Percentiles rank a stretch among this genome's conserved stretches.
phyloP scores from a whole-genome alignment of 2,329 filamentous ascomycete species.

The Nemania sp. region DNA sequence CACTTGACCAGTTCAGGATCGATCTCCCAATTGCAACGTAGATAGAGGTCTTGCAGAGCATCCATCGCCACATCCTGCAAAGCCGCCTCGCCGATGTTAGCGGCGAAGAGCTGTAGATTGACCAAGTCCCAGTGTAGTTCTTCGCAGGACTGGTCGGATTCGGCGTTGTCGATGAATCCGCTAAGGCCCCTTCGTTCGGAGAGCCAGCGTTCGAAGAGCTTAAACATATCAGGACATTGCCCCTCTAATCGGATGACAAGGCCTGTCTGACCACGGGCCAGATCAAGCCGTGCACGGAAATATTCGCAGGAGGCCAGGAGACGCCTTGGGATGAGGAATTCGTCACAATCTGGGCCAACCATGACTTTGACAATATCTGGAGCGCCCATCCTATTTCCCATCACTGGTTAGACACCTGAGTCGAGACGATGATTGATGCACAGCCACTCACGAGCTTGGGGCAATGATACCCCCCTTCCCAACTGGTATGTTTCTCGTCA shows the following conservation, averaged over 20 bases:
- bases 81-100: conserved; percentile 60
- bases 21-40: conserved; percentile 69
- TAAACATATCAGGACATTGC: conserved; percentile 52
- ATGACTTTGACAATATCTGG: conserved; percentile 49
- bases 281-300: conserved; percentile 48
- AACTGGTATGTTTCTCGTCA: conserved; percentile 38
- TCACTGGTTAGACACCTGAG: conserved; percentile 13
- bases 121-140: conserved; percentile 68
- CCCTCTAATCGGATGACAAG: conserved; percentile 49
- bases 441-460: conserved; percentile 42
- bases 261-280: conserved; percentile 41
- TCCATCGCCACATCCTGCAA: conserved; percentile 70
- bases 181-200: conserved; percentile 46
- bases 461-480: conserved; percentile 37
- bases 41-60: conserved; percentile 69
- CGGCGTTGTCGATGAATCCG: conserved; percentile 47
- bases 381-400: conserved; percentile 37
- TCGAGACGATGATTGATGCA: background rate
- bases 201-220: conserved; percentile 53
- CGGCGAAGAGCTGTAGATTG: conserved; percentile 68
- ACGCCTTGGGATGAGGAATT: conserved; percentile 50
- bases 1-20: conserved; percentile 63
- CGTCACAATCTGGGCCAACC: conserved; percentile 47
- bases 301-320: conserved; percentile 49
- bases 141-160: conserved; percentile 46